Evolutionary conservation across 2,329 filamentous ascomycete genomes (phyloP).

Genomic region (Ramichloridium luteum): DNA sequence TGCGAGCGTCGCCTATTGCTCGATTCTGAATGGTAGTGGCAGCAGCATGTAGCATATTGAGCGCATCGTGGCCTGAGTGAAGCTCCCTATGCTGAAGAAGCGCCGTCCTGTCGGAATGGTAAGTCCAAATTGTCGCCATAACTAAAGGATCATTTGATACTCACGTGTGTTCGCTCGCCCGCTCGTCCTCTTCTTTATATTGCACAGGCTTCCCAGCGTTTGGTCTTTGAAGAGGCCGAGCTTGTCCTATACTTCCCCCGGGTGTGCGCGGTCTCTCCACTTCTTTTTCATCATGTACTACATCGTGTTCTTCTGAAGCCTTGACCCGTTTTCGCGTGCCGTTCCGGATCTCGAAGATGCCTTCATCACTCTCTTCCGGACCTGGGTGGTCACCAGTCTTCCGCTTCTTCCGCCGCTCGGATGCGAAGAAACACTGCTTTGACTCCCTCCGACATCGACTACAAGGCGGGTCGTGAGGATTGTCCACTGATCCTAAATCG

Average conservation of each 20-base stretch:
- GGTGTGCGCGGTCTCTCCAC: constrained; percentile 52
- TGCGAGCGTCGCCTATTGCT: constrained; percentile 16
- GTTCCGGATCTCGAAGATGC: constrained; percentile 59
- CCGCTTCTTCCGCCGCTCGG: constrained; percentile 85
- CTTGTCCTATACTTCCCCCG: constrained; percentile 52
- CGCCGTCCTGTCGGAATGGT: constrained; percentile 35
- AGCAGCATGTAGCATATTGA: constrained; percentile 84
- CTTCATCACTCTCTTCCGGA: constrained; percentile 30
- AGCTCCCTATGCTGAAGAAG: constrained; percentile 54
- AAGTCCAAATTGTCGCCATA: no score
- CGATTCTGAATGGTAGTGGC: constrained; percentile 34
- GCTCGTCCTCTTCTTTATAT: constrained; percentile 41
- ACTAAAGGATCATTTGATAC: no score
- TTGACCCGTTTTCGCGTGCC: constrained; percentile 51
- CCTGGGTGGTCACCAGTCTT: constrained; percentile 31
- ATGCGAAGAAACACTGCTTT: constrained; percentile 95
- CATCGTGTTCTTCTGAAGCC: constrained; percentile 29
- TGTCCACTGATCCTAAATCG: constrained; percentile 65
- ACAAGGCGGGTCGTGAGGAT: constrained; percentile 86
- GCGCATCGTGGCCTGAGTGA: constrained; percentile 82
- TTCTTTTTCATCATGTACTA: constrained; percentile 32
- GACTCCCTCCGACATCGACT: constrained; percentile 86
- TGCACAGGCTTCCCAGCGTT: constrained; percentile 23
- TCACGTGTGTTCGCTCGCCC: constrained; percentile 45
- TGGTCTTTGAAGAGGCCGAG: constrained; percentile 55